A percentile compares a stretch with the other conserved stretches of the same genome.
phyloP scores from a whole-genome alignment of 176 grass and related monocot genomes.

The Tillandsia leiboldiana region DNA sequence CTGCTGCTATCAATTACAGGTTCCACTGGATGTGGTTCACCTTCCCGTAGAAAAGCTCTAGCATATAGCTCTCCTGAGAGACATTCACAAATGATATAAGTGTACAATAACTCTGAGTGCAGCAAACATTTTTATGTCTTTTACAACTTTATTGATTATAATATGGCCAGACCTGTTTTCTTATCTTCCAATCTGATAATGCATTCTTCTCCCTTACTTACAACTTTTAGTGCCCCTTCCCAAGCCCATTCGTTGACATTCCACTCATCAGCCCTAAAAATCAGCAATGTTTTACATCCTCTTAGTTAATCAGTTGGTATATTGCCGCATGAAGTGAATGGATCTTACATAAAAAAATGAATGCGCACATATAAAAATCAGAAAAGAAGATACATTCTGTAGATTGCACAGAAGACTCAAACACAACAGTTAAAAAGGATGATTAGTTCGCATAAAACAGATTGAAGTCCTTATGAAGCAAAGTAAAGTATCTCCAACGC shows the following conservation, averaged over 20 bases:
- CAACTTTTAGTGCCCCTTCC: constrained; percentile 88
- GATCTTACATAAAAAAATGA: background rate
- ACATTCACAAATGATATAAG: constrained; percentile 23
- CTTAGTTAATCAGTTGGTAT: background rate
- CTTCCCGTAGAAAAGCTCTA: constrained; percentile 79
- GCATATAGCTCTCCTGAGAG: constrained; percentile 82
- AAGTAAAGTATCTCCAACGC: background rate
- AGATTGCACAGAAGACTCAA: background rate
- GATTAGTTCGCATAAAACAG: background rate
- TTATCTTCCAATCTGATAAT: constrained; percentile 91
- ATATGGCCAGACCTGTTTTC: constrained; percentile 41
- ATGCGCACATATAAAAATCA: background rate
- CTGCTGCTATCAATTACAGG: constrained; percentile 95
- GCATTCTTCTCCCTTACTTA: constrained; percentile 93
- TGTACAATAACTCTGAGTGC: background rate
- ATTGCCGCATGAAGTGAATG: background rate
- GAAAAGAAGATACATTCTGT: too few species aligned
- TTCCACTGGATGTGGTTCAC: constrained; percentile 87
- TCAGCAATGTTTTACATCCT: constrained; percentile 3
- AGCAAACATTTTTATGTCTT: background rate
- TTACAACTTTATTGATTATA: background rate
- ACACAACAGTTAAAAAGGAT: background rate
- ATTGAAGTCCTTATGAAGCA: background rate
- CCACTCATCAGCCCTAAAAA: constrained; percentile 88
- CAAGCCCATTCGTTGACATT: constrained; percentile 97